Conservation (phyloP, 495 filamentous ascomycete species). For the Letharia columbiana region DNA sequence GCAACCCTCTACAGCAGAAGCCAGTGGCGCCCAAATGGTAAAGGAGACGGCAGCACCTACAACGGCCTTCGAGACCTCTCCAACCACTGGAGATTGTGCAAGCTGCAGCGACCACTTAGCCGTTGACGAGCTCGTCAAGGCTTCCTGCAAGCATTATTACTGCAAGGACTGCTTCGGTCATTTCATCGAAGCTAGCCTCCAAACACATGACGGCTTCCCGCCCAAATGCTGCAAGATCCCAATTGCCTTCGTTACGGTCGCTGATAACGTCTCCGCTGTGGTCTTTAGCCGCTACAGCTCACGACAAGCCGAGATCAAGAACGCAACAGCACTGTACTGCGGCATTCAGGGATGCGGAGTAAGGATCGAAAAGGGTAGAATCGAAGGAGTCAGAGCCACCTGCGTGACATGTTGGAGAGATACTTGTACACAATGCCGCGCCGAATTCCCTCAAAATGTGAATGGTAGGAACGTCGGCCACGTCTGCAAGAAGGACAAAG, state of each 20-base stretch:
- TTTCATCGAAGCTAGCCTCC: neutral
- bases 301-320: neutral
- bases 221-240: neutral
- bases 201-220: neutral
- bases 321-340: neutral
- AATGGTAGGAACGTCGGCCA: neutral
- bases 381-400: neutral
- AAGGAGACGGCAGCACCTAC: neutral
- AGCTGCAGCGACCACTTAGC: neutral
- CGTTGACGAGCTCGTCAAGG: neutral
- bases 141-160: neutral
- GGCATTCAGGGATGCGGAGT: neutral
- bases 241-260: neutral
- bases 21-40: neutral
- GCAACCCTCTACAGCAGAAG: neutral
- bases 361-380: neutral
- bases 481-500: slow-evolving; percentile 1
- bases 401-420: neutral
- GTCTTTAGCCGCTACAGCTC: neutral
- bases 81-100: neutral
- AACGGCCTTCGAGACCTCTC: neutral
- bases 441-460: neutral
- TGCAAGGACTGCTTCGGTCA: neutral
- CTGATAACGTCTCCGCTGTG: neutral
- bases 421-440: neutral